These are phyloP conservation scores for Ophiostoma novo-ulmi DNA, from an alignment of 2,329 filamentous ascomycete species.

Conservation along the genomic window DNA sequence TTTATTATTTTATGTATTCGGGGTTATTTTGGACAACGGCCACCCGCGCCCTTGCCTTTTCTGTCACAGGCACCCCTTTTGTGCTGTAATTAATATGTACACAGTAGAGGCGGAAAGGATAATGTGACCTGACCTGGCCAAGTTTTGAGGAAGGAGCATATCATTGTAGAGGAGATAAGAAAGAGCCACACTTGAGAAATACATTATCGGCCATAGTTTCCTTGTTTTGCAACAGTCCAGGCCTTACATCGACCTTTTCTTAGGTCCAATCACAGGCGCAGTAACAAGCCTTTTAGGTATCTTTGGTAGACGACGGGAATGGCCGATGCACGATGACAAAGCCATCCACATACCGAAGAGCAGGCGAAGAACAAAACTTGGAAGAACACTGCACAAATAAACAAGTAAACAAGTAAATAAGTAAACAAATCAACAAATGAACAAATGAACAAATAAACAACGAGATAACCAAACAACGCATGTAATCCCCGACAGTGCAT, in stretches of 20 bases:
- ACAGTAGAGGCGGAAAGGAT: background rate
- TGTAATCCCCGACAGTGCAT: background rate
- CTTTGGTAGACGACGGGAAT: background rate
- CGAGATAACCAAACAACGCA: background rate
- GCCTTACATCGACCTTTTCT: background rate
- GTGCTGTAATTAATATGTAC: background rate
- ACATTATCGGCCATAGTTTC: background rate
- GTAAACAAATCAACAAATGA: too few species aligned
- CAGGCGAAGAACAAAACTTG: background rate
- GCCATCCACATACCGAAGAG: background rate
- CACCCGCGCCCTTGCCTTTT: background rate
- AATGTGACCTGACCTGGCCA: background rate
- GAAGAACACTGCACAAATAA: background rate
- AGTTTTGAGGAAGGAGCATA: background rate
- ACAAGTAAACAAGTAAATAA: too few species aligned
- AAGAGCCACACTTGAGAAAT: background rate
- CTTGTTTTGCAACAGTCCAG: slow-evolving; percentile 2
- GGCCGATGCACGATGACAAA: slow-evolving; percentile 5
- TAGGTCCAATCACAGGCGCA: background rate
- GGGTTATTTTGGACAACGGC: background rate
- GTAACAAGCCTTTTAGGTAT: background rate
- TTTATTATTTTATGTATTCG: background rate
- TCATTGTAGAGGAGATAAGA: background rate
- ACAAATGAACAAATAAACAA: background rate
- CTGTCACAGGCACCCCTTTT: background rate